phyloP scores from a whole-genome alignment of 345 rosid genomes.

The Sisymbrium irio region DNA sequence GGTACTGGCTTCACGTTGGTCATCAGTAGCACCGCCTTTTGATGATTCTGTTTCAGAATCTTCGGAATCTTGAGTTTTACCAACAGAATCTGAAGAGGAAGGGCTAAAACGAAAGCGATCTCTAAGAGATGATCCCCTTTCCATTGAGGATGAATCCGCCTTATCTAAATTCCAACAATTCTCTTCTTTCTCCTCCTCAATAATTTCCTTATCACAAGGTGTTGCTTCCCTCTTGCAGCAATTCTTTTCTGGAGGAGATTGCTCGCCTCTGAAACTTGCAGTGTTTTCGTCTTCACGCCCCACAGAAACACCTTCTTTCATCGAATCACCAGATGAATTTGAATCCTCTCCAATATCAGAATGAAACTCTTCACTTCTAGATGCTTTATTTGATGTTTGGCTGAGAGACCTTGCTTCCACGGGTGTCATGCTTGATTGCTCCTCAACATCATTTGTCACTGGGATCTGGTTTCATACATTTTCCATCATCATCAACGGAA shows the following conservation, averaged over 20 bases:
- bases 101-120: conserved; percentile 41
- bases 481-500: conserved; percentile 26
- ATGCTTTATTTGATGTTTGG: conserved; percentile 11
- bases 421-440: conserved; percentile 30
- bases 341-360: conserved; percentile 7
- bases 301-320: conserved; percentile 32
- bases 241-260: conserved; percentile 24
- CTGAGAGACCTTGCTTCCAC: conserved; percentile 29
- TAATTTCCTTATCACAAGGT: conserved; percentile 34
- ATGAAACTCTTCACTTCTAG: conserved; percentile 24
- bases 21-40: conserved; percentile 32
- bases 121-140: conserved; percentile 45
- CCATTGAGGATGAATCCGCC: conserved; percentile 32
- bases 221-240: conserved; percentile 28
- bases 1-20: conserved; percentile 26
- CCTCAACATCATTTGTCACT: conserved; percentile 46
- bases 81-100: conserved; percentile 45
- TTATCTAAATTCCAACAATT: conserved; percentile 23
- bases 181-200: conserved; percentile 33
- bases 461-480: conserved; percentile 44
- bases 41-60: conserved; percentile 42
- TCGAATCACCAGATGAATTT: conserved; percentile 21
- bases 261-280: conserved; percentile 8
- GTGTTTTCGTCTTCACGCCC: conserved; percentile 30
- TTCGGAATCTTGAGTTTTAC: conserved; percentile 41